These are phyloP conservation scores for Suhomyces choctaworum DNA, from an alignment of 1,139 yeast species.

Conservation along the genomic window DNA sequence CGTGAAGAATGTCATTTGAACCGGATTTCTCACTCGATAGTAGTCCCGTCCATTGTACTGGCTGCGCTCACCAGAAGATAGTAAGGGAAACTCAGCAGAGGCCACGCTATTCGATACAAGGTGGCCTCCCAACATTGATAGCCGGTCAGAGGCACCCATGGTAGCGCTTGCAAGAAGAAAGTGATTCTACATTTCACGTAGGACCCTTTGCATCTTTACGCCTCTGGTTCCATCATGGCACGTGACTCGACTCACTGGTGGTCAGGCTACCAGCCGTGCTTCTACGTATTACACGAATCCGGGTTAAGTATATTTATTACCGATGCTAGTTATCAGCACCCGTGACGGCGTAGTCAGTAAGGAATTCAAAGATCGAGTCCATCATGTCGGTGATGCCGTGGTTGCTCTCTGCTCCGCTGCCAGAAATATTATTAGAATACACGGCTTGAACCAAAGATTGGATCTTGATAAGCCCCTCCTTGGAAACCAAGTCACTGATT, in stretches of 20 bases:
- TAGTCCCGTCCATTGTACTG: constrained; percentile 13
- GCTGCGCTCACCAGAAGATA: constrained; percentile 18
- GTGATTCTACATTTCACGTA: neutral
- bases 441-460: constrained; percentile 75
- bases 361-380: constrained; percentile 51
- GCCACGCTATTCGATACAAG: constrained; percentile 9
- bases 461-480: constrained; percentile 77
- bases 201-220: too few relatives aligned
- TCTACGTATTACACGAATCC: too few relatives aligned
- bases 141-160: constrained; percentile 14
- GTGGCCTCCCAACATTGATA: constrained; percentile 24
- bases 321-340: constrained; percentile 39
- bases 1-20: too few relatives aligned
- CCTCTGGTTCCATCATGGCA: constrained; percentile 14
- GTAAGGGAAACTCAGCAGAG: constrained; percentile 22
- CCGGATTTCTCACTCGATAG: neutral
- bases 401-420: constrained; percentile 35
- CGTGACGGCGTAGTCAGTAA: constrained; percentile 46
- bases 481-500: constrained; percentile 62
- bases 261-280: too few relatives aligned
- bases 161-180: neutral
- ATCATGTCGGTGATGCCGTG: constrained; percentile 64
- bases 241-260: constrained; percentile 10
- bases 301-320: neutral
- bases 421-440: constrained; percentile 38